Conservation (phyloP, 2,329 filamentous ascomycete genomes). For the Fusarium miscanthi region DNA sequence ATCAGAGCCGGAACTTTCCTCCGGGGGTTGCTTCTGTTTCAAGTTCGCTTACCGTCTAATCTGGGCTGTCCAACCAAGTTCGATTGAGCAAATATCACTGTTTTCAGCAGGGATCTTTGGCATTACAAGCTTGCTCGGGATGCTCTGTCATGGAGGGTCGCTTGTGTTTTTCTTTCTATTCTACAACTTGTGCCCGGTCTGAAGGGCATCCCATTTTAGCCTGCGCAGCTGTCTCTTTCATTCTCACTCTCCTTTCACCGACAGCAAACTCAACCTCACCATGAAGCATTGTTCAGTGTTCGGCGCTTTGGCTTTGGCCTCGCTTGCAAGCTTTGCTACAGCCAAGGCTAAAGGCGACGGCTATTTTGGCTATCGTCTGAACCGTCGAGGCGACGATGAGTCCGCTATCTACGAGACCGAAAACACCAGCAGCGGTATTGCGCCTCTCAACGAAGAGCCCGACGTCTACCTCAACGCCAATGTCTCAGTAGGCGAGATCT, state of each 20-base stretch:
- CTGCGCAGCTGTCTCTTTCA: background rate
- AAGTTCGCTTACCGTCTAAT: conserved; percentile 2
- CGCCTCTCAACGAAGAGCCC: conserved; percentile 16
- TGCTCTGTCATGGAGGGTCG: background rate
- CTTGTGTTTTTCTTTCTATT: conserved; percentile 19
- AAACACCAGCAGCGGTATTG: conserved; percentile 20
- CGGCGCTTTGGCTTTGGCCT: conserved; percentile 7
- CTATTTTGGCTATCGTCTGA: conserved; percentile 24
- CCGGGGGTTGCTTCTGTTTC: conserved; percentile 13
- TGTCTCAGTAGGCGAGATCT: conserved; percentile 25
- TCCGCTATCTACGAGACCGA: conserved; percentile 28
- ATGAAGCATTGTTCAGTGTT: conserved; percentile 20
- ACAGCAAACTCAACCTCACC: background rate
- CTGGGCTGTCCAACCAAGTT: background rate
- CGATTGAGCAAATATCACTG: background rate
- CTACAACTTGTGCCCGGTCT: background rate
- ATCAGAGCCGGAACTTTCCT: conserved; percentile 4
- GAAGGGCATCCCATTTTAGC: background rate
- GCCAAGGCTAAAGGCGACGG: conserved; percentile 22
- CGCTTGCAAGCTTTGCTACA: background rate
- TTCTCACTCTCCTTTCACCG: background rate
- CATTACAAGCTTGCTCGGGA: background rate
- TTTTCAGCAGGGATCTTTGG: background rate
- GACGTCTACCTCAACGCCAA: conserved; percentile 26
- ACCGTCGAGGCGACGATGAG: conserved; percentile 20